These are phyloP conservation scores for Penicillium sp. DNA, from an alignment of 2,329 filamentous ascomycete species.

Conservation along the genomic window DNA sequence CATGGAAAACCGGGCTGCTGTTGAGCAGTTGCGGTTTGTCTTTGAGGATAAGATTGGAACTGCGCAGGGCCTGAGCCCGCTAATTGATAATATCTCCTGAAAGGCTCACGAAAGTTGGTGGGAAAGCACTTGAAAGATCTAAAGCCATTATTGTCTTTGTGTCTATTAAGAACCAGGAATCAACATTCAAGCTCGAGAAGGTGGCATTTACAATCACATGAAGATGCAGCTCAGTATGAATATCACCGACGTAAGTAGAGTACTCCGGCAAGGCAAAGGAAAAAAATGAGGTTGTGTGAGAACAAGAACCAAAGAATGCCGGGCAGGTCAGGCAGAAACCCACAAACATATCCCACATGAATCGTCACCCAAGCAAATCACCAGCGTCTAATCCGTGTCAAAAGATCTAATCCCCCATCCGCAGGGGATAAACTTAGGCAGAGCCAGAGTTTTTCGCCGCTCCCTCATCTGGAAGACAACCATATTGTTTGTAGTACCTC, in stretches of 20 bases:
- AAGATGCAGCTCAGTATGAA: background rate
- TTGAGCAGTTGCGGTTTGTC: slow-evolving; percentile 50
- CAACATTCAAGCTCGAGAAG: background rate
- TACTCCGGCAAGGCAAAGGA: background rate
- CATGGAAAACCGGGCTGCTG: slow-evolving; percentile 47
- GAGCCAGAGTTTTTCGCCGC: background rate
- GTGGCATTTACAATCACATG: background rate
- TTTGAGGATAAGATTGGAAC: slow-evolving; percentile 51
- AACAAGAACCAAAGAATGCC: background rate
- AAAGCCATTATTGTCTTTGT: too few relatives aligned
- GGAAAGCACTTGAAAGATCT: too few relatives aligned
- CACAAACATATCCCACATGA: background rate
- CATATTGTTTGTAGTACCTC: slow-evolving; percentile 19
- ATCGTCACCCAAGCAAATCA: background rate
- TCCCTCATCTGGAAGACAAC: slow-evolving; percentile 1
- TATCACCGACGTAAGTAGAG: background rate
- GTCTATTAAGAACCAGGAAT: too few relatives aligned
- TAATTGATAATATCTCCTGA: background rate
- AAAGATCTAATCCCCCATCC: background rate
- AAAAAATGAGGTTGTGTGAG: background rate
- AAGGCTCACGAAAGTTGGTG: background rate
- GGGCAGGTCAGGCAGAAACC: background rate
- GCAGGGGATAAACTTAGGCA: background rate
- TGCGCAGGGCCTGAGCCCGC: slow-evolving; percentile 40
- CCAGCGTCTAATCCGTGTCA: background rate